Evolutionary conservation across 169 alveolate species (phyloP).

Genomic region (Plasmodium vivax): DNA sequence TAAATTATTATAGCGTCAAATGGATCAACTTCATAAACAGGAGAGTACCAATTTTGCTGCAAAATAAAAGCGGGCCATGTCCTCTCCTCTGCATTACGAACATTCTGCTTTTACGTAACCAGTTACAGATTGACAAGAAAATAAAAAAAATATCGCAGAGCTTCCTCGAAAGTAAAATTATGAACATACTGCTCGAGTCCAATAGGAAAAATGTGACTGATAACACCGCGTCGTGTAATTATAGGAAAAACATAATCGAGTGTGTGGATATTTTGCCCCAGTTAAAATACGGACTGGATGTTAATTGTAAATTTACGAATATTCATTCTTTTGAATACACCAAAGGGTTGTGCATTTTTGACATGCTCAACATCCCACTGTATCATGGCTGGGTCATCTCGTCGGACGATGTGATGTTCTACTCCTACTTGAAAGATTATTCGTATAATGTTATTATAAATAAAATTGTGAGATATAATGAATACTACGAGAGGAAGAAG

Average conservation of each 20-base stretch:
- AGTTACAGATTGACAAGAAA: constrained; percentile 71
- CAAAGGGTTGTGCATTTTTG: constrained; percentile 75
- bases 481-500: constrained; percentile 62
- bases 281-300: constrained; percentile 76
- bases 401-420: constrained; percentile 64
- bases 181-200: constrained; percentile 71
- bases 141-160: constrained; percentile 68
- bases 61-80: constrained; percentile 76
- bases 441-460: constrained; percentile 71
- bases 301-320: constrained; percentile 75
- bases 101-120: constrained; percentile 69
- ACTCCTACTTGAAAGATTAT: constrained; percentile 74
- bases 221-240: constrained; percentile 56
- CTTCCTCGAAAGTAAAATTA: constrained; percentile 46
- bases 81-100: constrained; percentile 75
- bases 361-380: constrained; percentile 75
- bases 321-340: constrained; percentile 75
- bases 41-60: constrained; percentile 67
- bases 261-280: constrained; percentile 75
- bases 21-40: constrained; percentile 69
- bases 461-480: constrained; percentile 72
- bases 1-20: constrained; percentile 71
- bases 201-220: constrained; percentile 66
- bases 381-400: constrained; percentile 78
- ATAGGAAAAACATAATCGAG: constrained; percentile 70